phyloP scores from a whole-genome alignment of 1,284 basidiomycete species.

The Cutaneotrichosporon mucoides region DNA sequence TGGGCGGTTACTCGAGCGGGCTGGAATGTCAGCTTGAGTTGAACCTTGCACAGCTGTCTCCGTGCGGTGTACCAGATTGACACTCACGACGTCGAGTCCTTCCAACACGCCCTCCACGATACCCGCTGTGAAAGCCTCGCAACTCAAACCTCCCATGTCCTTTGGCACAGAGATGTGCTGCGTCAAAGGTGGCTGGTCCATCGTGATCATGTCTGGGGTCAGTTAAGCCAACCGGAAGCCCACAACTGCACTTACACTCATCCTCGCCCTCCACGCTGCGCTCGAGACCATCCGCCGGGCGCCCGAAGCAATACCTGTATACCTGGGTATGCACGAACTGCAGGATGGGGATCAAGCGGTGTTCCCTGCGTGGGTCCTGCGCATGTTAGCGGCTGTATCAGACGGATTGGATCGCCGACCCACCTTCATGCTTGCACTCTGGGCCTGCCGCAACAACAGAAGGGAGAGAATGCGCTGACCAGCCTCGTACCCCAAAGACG shows the following conservation, averaged over 20 bases:
- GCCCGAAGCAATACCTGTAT: constrained; percentile 90
- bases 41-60: no score
- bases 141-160: constrained; percentile 89
- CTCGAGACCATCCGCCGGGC: constrained; percentile 88
- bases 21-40: constrained; percentile 56
- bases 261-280: constrained; percentile 92
- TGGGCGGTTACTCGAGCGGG: constrained; percentile 96
- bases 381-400: constrained; percentile 51
- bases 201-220: constrained; percentile 87
- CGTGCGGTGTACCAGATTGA: no score
- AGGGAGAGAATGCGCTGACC: constrained; percentile 67
- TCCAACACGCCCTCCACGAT: constrained; percentile 97
- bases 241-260: constrained; percentile 71
- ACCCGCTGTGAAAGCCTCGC: constrained; percentile 93
- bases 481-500: constrained; percentile 83
- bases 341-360: constrained; percentile 77
- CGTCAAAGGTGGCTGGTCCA: constrained; percentile 90
- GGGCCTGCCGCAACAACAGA: constrained; percentile 45
- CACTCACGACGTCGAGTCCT: constrained; percentile 83
- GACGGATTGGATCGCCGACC: no score
- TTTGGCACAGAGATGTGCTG: constrained; percentile 87
- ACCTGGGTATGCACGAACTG: constrained; percentile 90
- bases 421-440: constrained; percentile 44
- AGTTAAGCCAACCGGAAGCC: no score
- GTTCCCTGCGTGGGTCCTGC: constrained; percentile 81